Percentiles rank a stretch among this genome's conserved stretches.
phyloP scores from a whole-genome alignment of 169 alveolate genomes.

The Plasmodium cynomolgi region DNA sequence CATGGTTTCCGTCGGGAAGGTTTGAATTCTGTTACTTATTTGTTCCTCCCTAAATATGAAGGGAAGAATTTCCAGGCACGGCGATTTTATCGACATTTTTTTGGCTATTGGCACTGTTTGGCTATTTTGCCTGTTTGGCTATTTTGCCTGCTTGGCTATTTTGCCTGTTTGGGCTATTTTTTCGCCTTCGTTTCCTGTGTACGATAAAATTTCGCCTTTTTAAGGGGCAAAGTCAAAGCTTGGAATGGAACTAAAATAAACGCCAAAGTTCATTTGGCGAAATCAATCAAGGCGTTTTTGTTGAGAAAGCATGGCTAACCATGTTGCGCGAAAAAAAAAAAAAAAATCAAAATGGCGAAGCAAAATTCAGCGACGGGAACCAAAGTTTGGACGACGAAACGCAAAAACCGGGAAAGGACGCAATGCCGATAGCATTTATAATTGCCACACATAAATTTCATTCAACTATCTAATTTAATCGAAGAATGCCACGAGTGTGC shows the following conservation, averaged over 20 bases:
- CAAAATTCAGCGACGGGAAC: neutral
- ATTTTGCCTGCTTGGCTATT: neutral
- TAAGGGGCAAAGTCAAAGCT: neutral
- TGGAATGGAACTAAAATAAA: neutral
- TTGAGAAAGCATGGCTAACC: neutral
- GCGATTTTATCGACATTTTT: slow-evolving; percentile 64
- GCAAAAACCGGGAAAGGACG: neutral
- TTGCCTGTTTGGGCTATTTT: neutral
- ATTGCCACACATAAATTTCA: neutral
- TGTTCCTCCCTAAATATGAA: slow-evolving; percentile 75
- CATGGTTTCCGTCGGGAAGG: slow-evolving; percentile 72
- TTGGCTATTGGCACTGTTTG: neutral
- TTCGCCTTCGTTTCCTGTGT: neutral
- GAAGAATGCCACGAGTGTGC: neutral
- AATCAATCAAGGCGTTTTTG: neutral
- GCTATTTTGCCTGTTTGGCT: neutral
- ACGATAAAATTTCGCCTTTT: neutral
- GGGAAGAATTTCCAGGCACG: slow-evolving; percentile 69
- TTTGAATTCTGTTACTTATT: slow-evolving; percentile 70
- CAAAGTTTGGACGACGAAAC: neutral
- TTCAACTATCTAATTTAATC: neutral
- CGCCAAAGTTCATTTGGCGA: neutral
- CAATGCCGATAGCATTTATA: neutral
- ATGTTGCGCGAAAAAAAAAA: neutral
- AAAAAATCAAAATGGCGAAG: neutral